A percentile compares a stretch with the other conserved stretches of the same genome.
Evolutionary conservation across 2,329 filamentous ascomycete species (phyloP).

Genomic region (Trematosphaeria pertusa): DNA sequence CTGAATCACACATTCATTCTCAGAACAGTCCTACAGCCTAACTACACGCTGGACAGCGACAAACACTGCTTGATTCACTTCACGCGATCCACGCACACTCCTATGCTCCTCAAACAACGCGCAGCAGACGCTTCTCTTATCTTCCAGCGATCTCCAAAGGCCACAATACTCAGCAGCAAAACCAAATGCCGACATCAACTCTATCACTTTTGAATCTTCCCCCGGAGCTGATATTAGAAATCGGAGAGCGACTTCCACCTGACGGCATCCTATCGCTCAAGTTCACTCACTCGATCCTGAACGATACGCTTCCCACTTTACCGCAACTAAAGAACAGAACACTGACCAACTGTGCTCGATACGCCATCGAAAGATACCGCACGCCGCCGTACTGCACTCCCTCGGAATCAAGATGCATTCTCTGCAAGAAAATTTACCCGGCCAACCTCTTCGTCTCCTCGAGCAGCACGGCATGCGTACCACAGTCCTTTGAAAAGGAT

Average conservation of each 20-base stretch:
- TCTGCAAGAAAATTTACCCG: conserved; percentile 42
- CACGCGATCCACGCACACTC: too few species aligned
- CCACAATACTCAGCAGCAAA: too few species aligned
- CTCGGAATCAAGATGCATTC: conserved; percentile 33
- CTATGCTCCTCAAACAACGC: too few species aligned
- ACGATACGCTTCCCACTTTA: conserved; percentile 31
- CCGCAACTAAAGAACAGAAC: conserved; percentile 18
- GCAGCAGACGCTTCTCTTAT: too few species aligned
- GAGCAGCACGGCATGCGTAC: conserved; percentile 35
- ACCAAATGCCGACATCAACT: too few species aligned
- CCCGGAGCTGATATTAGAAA: conserved; percentile 49
- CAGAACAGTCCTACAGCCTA: too few species aligned
- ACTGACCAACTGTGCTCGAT: conserved; percentile 34
- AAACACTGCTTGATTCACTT: too few species aligned
- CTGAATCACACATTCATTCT: too few species aligned
- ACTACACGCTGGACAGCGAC: too few species aligned
- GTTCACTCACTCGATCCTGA: conserved; percentile 42
- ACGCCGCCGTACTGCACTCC: conserved; percentile 13
- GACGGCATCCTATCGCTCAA: conserved; percentile 49
- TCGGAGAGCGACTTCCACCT: conserved; percentile 43
- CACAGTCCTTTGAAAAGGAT: conserved; percentile 8
- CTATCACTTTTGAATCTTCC: conserved; percentile 48
- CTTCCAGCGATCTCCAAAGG: too few species aligned
- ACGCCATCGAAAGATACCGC: conserved; percentile 39
- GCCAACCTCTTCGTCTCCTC: conserved; percentile 37